Evolutionary conservation across 352 stramenopile species (phyloP).

Genomic region (Phytophthora rubi): DNA sequence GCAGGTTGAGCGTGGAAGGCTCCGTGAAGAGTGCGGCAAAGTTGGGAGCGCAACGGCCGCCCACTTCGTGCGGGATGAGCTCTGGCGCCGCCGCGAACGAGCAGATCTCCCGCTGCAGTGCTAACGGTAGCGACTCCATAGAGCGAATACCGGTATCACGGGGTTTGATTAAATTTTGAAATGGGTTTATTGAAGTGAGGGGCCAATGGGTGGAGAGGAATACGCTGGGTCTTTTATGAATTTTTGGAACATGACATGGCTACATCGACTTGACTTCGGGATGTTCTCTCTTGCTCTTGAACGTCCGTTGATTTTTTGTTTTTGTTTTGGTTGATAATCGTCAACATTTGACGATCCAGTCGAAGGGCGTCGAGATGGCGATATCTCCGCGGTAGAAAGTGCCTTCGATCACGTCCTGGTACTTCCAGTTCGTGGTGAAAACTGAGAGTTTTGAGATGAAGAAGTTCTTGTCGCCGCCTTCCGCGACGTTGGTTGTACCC

Average conservation of each 20-base stretch:
- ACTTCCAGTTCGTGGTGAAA: conserved; percentile 49
- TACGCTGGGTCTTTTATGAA: neutral
- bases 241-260: conserved; percentile 1
- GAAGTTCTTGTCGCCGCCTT: conserved; percentile 20
- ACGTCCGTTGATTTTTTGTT: neutral
- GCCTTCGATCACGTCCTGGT: conserved; percentile 43
- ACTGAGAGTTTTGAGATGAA: conserved; percentile 50
- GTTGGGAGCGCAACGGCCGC: conserved; percentile 1
- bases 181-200: neutral
- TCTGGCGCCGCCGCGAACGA: conserved; percentile 41
- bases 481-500: conserved; percentile 15
- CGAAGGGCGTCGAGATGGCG: conserved; percentile 30
- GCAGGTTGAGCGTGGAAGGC: conserved; percentile 35
- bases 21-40: conserved; percentile 39
- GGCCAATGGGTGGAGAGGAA: neutral
- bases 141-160: neutral
- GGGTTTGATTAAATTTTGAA: conserved; percentile 1
- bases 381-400: conserved; percentile 57
- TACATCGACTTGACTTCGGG: conserved; percentile 2
- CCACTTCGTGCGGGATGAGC: conserved; percentile 39
- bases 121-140: conserved; percentile 40
- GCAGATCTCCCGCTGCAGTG: conserved; percentile 46
- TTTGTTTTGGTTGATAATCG: conserved; percentile 3
- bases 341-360: conserved; percentile 38
- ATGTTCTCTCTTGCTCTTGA: neutral